Conservation (phyloP, 495 filamentous ascomycete genomes). For the Neurospora sp. region DNA sequence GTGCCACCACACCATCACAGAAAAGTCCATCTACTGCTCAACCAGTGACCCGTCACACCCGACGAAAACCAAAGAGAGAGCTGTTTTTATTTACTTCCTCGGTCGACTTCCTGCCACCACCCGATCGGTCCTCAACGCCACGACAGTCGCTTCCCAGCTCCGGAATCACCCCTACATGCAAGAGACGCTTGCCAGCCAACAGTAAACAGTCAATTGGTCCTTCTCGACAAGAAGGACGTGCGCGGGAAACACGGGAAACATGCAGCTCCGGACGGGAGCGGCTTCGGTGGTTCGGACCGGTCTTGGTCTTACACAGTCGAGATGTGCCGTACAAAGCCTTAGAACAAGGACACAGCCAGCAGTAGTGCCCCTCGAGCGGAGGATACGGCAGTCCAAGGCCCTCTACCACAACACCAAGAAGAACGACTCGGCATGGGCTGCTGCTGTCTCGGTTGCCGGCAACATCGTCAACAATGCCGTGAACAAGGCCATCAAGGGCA, state of each 20-base stretch:
- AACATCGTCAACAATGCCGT: slow-evolving; percentile 63
- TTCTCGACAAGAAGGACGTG: slow-evolving; percentile 9
- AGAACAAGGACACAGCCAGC: neutral
- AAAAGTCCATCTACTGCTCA: neutral
- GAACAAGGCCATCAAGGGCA: slow-evolving; percentile 42
- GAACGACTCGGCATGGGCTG: slow-evolving; percentile 35
- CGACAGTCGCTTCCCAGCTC: neutral
- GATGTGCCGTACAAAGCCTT: slow-evolving; percentile 12
- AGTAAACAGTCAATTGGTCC: slow-evolving; percentile 15
- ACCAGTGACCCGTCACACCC: neutral
- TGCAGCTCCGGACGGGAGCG: slow-evolving; percentile 33
- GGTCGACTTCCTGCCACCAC: neutral
- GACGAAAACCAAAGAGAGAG: neutral
- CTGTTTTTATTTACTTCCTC: neutral
- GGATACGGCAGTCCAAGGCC: slow-evolving; percentile 25
- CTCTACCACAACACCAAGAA: slow-evolving; percentile 29
- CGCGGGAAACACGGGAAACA: slow-evolving; percentile 12
- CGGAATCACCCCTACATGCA: neutral
- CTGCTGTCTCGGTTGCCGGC: slow-evolving; percentile 68
- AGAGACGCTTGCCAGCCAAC: slow-evolving; percentile 1
- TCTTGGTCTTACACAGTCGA: slow-evolving; percentile 7
- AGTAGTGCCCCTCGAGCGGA: slow-evolving; percentile 12
- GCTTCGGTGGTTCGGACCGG: slow-evolving; percentile 20
- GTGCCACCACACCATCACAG: neutral
- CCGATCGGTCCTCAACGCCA: neutral